Evolutionary conservation across 768 basidiomycete genomes (phyloP).

Genomic region (Lactarius hengduanensis): DNA sequence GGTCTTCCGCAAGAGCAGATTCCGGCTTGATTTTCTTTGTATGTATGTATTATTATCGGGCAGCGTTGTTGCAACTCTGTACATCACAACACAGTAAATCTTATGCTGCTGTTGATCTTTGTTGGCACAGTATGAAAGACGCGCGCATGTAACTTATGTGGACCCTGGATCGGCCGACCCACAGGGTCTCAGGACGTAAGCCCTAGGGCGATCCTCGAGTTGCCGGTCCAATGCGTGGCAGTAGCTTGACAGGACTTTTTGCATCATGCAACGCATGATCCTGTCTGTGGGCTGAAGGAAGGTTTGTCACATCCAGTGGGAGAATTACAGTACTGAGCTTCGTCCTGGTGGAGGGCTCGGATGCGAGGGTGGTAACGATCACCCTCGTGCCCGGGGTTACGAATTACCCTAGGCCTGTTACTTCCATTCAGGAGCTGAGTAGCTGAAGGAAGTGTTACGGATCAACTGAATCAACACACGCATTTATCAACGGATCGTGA

Average conservation of each 20-base stretch:
- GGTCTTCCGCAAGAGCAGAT: background rate
- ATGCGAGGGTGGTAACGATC: background rate
- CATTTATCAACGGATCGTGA: background rate
- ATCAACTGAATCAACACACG: background rate
- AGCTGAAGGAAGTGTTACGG: background rate
- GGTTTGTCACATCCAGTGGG: background rate
- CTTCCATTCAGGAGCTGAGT: background rate
- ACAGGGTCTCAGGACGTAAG: background rate
- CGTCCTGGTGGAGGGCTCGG: no score
- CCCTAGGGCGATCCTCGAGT: background rate
- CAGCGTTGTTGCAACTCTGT: background rate
- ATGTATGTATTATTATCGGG: background rate
- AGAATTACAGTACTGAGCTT: no score
- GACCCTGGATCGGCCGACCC: background rate
- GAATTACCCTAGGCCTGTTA: background rate
- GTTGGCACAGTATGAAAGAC: background rate
- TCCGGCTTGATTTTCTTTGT: background rate
- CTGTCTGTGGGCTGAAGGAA: background rate
- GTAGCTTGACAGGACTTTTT: background rate
- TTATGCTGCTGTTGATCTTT: background rate
- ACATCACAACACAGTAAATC: background rate
- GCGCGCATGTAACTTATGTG: background rate
- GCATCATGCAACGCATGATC: no score
- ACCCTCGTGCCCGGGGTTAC: background rate
- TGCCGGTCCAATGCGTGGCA: background rate